Base-by-base conservation (phyloP, 2,329 filamentous ascomycete genomes). In the Xylaria sp. region DNA sequence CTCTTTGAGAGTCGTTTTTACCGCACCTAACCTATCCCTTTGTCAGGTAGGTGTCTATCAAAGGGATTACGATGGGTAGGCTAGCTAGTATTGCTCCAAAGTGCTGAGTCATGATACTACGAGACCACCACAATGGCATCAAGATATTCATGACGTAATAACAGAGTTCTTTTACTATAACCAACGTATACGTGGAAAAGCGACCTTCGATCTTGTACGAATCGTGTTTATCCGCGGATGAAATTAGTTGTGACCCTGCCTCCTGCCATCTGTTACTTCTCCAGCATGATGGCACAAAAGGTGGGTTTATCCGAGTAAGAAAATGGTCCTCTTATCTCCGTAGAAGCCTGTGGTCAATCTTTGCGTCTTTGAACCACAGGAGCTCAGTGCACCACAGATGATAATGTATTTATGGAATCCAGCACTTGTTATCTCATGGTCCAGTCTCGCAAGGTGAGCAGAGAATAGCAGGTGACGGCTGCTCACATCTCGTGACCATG, bases 1-100 rank as follows among this genome's bases (percentile, higher is more conserved):
- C 52, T n/a, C 57, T 64, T 66, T 62, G 21, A 52, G 23, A n/a
- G 38, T 17, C 3, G 15, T 35, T 35, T n/a, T 42, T 28, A 49
- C 8, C 17, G 43, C 50, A 17, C 50, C n/a, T n/a, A 31, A 9
- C 12, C 5, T 14, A 21, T 9, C 40, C 14, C 60, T 66, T 65
- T 66, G 55, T 66, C n/a, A 3, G 21, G 15, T 14, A 11, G 21
- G n/a, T 38, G 4, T 17, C 15, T 25, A 47, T 63, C 59, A 63
- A 63, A 66, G 55, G 52, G 62, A 33, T 19, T n/a, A 47, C 7
- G 49, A 12, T n/a, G 31, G 28, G 47, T 33, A 9, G 37, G 35
- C 4, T 47, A 21, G 28, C 21, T 19, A 31, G 50, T 11, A 35
- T n/a, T 45, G 31, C 42, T 19, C 23, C 21, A n/a, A n/a, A 12